Percentiles rank a stretch among this genome's conserved stretches.
Evolutionary conservation across 306 rosid genomes (phyloP).

Genomic region (Senna tora): DNA sequence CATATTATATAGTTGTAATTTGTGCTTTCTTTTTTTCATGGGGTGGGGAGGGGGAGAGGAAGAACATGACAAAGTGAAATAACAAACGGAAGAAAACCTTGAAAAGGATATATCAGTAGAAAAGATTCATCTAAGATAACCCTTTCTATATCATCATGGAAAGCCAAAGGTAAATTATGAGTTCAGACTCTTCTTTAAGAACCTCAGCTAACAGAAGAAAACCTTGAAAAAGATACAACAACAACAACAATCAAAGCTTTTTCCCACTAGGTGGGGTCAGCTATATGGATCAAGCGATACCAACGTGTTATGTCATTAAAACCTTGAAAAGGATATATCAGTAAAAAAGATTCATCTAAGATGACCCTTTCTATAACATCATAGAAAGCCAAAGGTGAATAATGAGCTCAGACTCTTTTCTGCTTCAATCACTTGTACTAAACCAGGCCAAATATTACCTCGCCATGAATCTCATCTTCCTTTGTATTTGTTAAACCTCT

Average conservation of each 20-base stretch:
- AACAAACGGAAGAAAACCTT: no score
- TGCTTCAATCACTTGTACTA: neutral
- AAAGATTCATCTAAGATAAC: neutral
- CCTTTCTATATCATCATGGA: neutral
- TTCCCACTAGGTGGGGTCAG: no score
- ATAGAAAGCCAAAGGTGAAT: neutral
- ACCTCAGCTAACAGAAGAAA: no score
- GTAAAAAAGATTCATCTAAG: neutral
- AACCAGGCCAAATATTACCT: neutral
- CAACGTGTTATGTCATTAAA: no score
- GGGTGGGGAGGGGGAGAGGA: no score
- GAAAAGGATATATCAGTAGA: neutral
- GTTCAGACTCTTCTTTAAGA: neutral
- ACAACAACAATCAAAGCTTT: no score
- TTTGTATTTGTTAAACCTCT: neutral
- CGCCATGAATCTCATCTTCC: neutral
- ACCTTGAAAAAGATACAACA: no score
- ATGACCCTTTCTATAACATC: neutral
- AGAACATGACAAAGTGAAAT: no score
- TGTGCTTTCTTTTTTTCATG: no score
- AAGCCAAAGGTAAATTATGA: neutral
- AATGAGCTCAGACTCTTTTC: neutral
- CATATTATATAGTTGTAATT: neutral
- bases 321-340: neutral
- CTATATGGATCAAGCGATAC: no score